Conservation (phyloP, 2,329 filamentous ascomycete genomes). For the Ophidiomyces ophidiicola region DNA sequence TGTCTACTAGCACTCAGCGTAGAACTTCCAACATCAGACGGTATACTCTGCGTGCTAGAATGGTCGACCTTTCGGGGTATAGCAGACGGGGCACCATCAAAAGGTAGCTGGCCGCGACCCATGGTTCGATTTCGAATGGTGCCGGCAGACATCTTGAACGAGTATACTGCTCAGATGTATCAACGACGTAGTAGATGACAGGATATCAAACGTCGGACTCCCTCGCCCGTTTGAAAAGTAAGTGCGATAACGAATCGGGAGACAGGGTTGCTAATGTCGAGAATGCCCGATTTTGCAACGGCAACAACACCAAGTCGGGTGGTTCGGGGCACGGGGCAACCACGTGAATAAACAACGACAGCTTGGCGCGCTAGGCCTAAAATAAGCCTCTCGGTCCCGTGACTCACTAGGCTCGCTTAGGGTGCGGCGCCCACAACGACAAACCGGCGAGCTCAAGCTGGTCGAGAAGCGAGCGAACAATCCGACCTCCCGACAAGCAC, state of each 20-base stretch:
- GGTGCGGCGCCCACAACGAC: constrained; percentile 13
- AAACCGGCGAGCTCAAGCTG: constrained; percentile 4
- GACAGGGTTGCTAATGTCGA: too few relatives aligned
- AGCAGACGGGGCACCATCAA: constrained; percentile 44
- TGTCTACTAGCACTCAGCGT: constrained; percentile 85
- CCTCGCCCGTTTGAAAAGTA: too few relatives aligned
- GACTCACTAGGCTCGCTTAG: constrained; percentile 12
- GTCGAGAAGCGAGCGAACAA: constrained; percentile 8
- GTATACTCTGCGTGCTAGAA: constrained; percentile 27
- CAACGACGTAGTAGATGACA: not conserved
- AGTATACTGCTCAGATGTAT: not conserved
- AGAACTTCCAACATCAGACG: constrained; percentile 46
- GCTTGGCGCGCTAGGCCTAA: constrained; percentile 8
- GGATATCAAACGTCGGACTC: not conserved
- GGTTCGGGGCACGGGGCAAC: constrained; percentile 5
- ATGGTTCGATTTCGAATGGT: constrained; percentile 45
- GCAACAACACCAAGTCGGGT: too few relatives aligned
- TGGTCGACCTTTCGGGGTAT: constrained; percentile 50
- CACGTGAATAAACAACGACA: not conserved
- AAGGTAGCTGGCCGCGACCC: constrained; percentile 42
- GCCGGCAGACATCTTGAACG: constrained; percentile 45
- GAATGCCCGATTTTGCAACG: too few relatives aligned
- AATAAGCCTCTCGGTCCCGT: not conserved
- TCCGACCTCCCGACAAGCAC: constrained; percentile 12
- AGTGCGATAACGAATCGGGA: too few relatives aligned